A percentile compares a stretch with the other conserved stretches of the same genome.
Conservation (phyloP, 2,329 filamentous ascomycete species). For the Aspergillus pseudotamarii region DNA sequence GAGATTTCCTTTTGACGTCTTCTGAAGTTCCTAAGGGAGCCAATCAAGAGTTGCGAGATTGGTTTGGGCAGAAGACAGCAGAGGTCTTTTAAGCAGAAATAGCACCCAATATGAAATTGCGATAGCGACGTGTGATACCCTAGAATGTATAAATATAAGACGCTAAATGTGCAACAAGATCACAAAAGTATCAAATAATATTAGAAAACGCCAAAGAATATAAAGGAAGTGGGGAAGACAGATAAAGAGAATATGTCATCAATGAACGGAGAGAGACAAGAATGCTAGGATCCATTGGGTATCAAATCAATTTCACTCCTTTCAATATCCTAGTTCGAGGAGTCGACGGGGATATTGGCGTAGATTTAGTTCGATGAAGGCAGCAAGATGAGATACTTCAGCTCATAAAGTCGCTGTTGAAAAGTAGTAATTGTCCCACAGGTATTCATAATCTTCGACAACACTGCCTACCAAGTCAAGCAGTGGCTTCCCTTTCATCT, state of each 20-base stretch:
- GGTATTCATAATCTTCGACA: conserved; percentile 92
- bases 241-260: background rate
- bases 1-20: conserved; percentile 69
- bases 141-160: background rate
- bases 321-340: background rate
- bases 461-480: conserved; percentile 82
- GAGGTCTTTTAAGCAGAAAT: conserved; percentile 65
- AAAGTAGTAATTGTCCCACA: conserved; percentile 99
- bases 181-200: background rate
- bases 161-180: background rate
- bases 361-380: background rate
- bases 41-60: conserved; percentile 70
- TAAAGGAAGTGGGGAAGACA: background rate
- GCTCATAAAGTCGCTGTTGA: conserved; percentile 60
- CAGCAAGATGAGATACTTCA: background rate
- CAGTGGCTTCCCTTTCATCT: conserved; percentile 72
- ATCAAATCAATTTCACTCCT: conserved; percentile 5
- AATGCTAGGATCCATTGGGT: conserved; percentile 9
- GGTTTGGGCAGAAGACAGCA: conserved; percentile 75
- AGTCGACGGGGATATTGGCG: background rate
- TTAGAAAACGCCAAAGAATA: background rate
- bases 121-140: conserved; percentile 30
- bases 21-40: conserved; percentile 43
- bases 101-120: background rate
- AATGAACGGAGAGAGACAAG: background rate